Base-by-base conservation (phyloP, 2,329 filamentous ascomycete genomes). In the Fusarium aywerte region DNA sequence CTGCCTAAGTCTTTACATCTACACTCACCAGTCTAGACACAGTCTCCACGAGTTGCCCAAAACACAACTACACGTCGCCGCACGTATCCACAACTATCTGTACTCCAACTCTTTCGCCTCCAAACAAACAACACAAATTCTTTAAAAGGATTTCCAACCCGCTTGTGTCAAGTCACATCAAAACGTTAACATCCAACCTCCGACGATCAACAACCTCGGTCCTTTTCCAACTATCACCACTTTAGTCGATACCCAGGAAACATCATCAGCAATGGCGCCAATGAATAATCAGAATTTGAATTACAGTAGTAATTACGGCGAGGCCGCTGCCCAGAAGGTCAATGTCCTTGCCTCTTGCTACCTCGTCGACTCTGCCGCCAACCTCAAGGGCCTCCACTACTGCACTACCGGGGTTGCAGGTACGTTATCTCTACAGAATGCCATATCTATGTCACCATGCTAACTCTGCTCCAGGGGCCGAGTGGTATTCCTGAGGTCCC, bases 401-500 rank as follows among this genome's bases (percentile, higher is more conserved):
- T 96, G 91, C 89, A 94, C 93, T 92, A 94, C 92, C 84, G 87
- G 89, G 87, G 90, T 88, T 83, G 87, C 90, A 87, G 91, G 89
- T 90, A 85, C 64, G 85, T 80, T 54, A 20, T 54, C 33, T 56
- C 43, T 48, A 36, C 32, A 20, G 21, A 40, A 31, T 15, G 20
- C 25, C 11, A 50, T 29, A 18, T 4, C 10, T 31, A 21, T 20
- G 12, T 21, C 33, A 35, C 20, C 15, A 33, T 63, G 21, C 70
- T 74, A 47, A 71, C 69, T 55, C 38, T 53, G 29, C 32, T 65
- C 7, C 76, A 90, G 90, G 90, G 89, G 89, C 89, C 82, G 90
- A 92, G 92, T 95, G 92, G 92, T 93, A 92, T 93, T 90, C 92
- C 92, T 95, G 92, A 95, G 91, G 92, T 92, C 86, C 89, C 85